phyloP scores from a whole-genome alignment of 768 basidiomycete genomes.

The Brasilioporus rufonigricans region DNA sequence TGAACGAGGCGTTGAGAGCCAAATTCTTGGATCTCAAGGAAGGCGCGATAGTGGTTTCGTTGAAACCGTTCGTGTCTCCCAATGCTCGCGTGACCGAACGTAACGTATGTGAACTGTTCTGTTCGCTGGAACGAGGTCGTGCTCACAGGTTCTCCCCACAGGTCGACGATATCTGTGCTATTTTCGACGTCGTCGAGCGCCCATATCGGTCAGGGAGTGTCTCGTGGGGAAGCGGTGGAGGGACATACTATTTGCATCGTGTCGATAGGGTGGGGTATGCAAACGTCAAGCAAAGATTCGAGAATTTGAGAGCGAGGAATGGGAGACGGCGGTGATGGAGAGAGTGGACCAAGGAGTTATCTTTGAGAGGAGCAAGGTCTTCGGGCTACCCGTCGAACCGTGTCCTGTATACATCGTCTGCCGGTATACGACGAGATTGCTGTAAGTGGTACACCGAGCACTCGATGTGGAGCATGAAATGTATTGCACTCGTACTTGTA shows the following conservation, averaged over 20 bases:
- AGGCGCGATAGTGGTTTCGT: conserved; percentile 84
- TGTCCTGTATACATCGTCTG: neutral
- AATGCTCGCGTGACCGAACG: conserved; percentile 79
- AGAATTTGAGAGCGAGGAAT: conserved; percentile 41
- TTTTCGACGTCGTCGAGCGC: conserved; percentile 72
- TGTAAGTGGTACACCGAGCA: too few relatives aligned
- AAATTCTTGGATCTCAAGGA: conserved; percentile 95
- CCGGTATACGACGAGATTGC: neutral
- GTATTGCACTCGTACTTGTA: too few relatives aligned
- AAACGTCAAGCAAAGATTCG: conserved; percentile 53
- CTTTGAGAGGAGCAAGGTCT: too few relatives aligned
- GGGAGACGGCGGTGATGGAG: conserved; percentile 23
- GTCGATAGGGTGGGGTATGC: conserved; percentile 75
- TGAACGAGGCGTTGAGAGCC: conserved; percentile 83
- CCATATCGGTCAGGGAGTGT: conserved; percentile 71
- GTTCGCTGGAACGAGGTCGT: neutral
- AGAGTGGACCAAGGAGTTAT: neutral
- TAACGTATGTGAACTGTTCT: conserved; percentile 53
- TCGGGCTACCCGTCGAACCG: too few relatives aligned
- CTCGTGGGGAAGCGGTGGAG: conserved; percentile 75
- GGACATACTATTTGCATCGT: conserved; percentile 72
- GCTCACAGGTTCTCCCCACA: conserved; percentile 26
- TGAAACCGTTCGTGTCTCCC: conserved; percentile 81
- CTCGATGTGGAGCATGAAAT: too few relatives aligned
- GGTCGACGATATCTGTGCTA: conserved; percentile 78